Conservation (phyloP, 2,329 filamentous ascomycete species). For the Ampelomyces quisqualis region DNA sequence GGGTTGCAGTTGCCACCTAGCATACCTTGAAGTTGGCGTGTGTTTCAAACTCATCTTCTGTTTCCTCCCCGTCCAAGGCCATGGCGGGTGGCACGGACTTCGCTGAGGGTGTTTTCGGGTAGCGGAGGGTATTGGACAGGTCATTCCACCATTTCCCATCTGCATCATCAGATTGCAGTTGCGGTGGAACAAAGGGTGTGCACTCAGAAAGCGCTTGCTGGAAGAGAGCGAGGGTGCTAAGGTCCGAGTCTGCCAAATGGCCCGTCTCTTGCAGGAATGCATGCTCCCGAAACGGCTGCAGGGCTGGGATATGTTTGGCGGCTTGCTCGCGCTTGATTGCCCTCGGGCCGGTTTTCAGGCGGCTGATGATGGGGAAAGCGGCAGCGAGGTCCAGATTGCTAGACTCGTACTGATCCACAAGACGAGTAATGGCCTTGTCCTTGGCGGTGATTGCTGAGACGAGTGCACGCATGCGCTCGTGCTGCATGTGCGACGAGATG, state of each 20-base stretch:
- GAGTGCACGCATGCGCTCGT: constrained; percentile 52
- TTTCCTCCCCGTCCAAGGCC: constrained; percentile 32
- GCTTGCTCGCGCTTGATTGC: constrained; percentile 52
- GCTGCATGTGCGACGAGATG: constrained; percentile 50
- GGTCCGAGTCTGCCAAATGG: constrained; percentile 21
- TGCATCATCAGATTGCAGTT: constrained; percentile 20
- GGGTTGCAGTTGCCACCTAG: background rate
- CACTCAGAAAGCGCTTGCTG: constrained; percentile 37
- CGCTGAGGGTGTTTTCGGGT: no score
- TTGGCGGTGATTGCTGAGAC: constrained; percentile 56
- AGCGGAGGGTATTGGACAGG: no score
- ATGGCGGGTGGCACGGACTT: constrained; percentile 7
- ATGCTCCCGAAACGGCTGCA: constrained; percentile 55
- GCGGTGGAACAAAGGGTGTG: constrained; percentile 26
- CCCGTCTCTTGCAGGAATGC: constrained; percentile 45
- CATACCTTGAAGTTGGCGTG: constrained; percentile 37
- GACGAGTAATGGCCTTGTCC: constrained; percentile 59
- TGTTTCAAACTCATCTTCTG: constrained; percentile 41
- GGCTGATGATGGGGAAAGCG: constrained; percentile 58
- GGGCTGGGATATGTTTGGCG: constrained; percentile 56
- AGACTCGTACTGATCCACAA: constrained; percentile 60
- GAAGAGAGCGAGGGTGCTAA: constrained; percentile 37
- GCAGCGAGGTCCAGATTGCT: constrained; percentile 57
- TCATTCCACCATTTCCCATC: constrained; percentile 25
- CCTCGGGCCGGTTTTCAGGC: constrained; percentile 49